Evolutionary conservation across 352 stramenopile species (phyloP).

Genomic region (Pythium volutum): DNA sequence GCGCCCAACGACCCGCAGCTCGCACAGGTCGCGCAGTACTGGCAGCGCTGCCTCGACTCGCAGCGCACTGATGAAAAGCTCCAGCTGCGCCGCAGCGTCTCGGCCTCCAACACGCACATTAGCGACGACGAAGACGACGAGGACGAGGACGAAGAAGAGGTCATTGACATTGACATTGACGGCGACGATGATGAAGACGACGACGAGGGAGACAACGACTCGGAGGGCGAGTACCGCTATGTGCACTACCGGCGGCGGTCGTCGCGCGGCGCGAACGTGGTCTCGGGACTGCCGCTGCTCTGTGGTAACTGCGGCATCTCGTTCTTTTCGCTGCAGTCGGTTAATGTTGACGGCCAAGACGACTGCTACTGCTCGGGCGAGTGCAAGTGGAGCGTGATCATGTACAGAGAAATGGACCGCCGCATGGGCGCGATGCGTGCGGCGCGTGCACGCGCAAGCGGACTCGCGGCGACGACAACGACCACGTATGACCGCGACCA

Average conservation of each 20-base stretch:
- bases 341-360: constrained; percentile 51
- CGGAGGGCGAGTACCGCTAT: constrained; percentile 18
- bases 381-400: constrained; percentile 89
- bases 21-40: constrained; percentile 23
- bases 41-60: constrained; percentile 19
- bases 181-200: constrained; percentile 1
- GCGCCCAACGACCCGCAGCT: constrained; percentile 4
- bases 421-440: constrained; percentile 49
- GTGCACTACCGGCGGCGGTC: constrained; percentile 17
- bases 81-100: constrained; percentile 18
- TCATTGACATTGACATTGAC: constrained; percentile 6
- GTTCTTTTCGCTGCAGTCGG: constrained; percentile 75
- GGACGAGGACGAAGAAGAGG: constrained; percentile 2
- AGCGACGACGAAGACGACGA: constrained; percentile 17
- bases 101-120: constrained; percentile 13
- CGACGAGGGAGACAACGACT: not conserved
- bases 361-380: constrained; percentile 85
- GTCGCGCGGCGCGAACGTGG: constrained; percentile 11
- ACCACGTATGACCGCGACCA: not conserved
- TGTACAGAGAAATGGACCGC: constrained; percentile 81
- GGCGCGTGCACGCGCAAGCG: not conserved
- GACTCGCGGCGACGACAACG: not conserved
- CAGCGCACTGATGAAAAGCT: not conserved
- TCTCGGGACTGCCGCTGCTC: constrained; percentile 70
- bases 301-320: constrained; percentile 82